Base-by-base conservation (phyloP, 371 early-diverging fungal species). In the Mortierella sp. region DNA sequence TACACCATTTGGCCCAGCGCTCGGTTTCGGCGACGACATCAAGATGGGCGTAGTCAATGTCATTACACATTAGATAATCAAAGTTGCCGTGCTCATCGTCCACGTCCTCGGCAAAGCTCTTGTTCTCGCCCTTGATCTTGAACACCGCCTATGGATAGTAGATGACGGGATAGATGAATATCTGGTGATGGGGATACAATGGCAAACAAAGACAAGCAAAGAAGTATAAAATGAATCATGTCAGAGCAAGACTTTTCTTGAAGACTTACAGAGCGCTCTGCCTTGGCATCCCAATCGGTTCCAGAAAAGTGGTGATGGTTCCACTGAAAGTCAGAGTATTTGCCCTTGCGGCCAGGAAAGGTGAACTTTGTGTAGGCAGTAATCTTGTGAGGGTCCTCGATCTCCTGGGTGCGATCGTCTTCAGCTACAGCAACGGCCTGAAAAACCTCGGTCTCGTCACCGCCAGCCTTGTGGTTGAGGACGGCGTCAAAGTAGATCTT, bases 11-110 rank as follows among this genome's bases (percentile, higher is more conserved):
- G 27, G 87, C 83, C 86, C 88, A 88, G 5, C 81, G 77, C 63
- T 86, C 56, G 18, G 87, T 80, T 38, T 90, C 89, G n/a, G 77
- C 70, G 29, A 82, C 73, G 4, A 88, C 88, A 6, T 88, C 88
- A 0, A 88, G 87, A 44, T 89, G 88, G 27, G 72, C 63, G 38
- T 84, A 83, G 63, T 89, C 86, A 51, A 90, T 73, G 71, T 90
- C 82, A 32, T 79, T 80, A 27, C 78, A 87, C 84, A 89, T 84
- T 46, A 90, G 75, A 63, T 88, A 90, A 77, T 90, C 90, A 77
- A 88, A 89, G 77, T 90, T 90, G 68, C 90, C 89, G 11, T 87
- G 83, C 55, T 90, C 90, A 12, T 65, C 68, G 70, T 87, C 87
- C 3, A 90, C 89, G 68, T 90, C 86, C 21, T 88, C 81, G 0